Conservation (phyloP, 306 rosid species). For the Ziziphus jujuba region DNA sequence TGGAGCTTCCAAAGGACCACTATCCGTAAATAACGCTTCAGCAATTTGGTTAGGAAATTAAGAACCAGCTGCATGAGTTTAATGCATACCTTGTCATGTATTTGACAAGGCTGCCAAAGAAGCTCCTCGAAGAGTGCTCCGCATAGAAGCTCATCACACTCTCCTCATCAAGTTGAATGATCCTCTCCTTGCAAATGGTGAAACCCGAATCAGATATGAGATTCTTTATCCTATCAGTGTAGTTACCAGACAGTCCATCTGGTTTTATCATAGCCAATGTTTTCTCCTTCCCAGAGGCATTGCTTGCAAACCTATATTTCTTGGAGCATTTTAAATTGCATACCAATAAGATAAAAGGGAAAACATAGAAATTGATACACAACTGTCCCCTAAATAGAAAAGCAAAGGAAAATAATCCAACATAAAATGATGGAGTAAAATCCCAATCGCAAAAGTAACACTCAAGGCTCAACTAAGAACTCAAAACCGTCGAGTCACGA, state of each 20-base stretch:
- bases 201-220: conserved; percentile 59
- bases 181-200: conserved; percentile 47
- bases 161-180: conserved; percentile 59
- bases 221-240: conserved; percentile 55
- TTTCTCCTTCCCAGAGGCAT: conserved; percentile 38
- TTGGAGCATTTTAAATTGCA: neutral
- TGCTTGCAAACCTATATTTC: conserved; percentile 44
- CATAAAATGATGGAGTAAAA: too few species aligned
- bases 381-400: neutral
- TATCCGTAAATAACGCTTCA: neutral
- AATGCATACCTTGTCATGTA: conserved; percentile 81
- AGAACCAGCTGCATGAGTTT: conserved; percentile 19
- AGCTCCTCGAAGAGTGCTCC: conserved; percentile 69
- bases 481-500: neutral
- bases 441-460: too few species aligned
- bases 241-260: conserved; percentile 71
- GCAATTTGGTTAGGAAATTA: conserved; percentile 4
- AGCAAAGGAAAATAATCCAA: too few species aligned
- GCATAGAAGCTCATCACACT: conserved; percentile 58
- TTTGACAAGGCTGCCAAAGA: conserved; percentile 59
- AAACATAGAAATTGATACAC: too few species aligned
- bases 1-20: conserved; percentile 8
- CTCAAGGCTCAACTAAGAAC: too few species aligned
- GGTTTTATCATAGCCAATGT: conserved; percentile 85
- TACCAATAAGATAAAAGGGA: neutral